Conservation (phyloP, 1,284 basidiomycete genomes). For the Moniliophthora roreri region DNA sequence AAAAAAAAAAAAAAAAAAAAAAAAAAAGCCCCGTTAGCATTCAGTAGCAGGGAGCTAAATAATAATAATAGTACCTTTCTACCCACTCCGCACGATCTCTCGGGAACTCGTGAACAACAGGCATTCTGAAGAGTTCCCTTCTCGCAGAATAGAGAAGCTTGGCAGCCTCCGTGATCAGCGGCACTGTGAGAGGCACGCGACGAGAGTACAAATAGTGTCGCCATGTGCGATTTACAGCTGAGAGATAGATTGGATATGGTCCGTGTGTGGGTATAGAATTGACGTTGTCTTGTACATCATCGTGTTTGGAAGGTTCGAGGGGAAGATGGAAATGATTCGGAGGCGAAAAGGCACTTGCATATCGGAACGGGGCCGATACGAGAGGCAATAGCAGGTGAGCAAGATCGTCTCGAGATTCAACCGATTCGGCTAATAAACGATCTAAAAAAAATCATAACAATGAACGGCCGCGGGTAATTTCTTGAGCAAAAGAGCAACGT, state of each 20-base stretch:
- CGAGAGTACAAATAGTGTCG: conserved; percentile 41
- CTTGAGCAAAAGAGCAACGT: conserved; percentile 11
- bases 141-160: conserved; percentile 63
- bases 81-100: conserved; percentile 43
- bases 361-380: conserved; percentile 54
- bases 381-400: conserved; percentile 55
- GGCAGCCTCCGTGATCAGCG: conserved; percentile 56
- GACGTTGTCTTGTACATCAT: conserved; percentile 16
- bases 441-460: conserved; percentile 32
- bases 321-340: conserved; percentile 60
- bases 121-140: conserved; percentile 50
- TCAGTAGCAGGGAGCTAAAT: no score
- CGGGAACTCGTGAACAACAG: conserved; percentile 39
- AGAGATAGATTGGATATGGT: conserved; percentile 55
- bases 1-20: no score
- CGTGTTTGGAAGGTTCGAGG: conserved; percentile 25
- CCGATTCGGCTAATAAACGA: conserved; percentile 41
- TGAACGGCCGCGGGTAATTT: neutral
- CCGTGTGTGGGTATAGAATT: conserved; percentile 52
- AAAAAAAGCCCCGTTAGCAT: no score
- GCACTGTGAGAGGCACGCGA: conserved; percentile 38
- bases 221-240: conserved; percentile 24
- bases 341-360: conserved; percentile 57
- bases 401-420: conserved; percentile 41
- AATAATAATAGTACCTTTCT: no score